phyloP scores from a whole-genome alignment of 148 eudicot species.

The Vaccinium darrowii region DNA sequence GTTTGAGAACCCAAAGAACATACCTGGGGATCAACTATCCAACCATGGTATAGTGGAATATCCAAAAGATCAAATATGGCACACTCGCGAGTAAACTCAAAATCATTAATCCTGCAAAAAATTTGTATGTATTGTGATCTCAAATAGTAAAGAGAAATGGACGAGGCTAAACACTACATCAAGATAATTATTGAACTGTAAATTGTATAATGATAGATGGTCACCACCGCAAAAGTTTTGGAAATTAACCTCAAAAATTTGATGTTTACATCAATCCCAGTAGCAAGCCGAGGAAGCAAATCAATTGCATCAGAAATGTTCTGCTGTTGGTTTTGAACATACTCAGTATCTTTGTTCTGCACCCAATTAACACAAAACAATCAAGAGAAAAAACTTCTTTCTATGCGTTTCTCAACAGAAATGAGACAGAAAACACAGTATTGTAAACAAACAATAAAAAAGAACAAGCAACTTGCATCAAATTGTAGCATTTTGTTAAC shows the following conservation, averaged over 20 bases:
- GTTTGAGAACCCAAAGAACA: slow-evolving; percentile 11
- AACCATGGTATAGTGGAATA: slow-evolving; percentile 93
- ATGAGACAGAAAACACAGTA: background rate
- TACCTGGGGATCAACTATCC: slow-evolving; percentile 99
- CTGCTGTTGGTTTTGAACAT: slow-evolving; percentile 80
- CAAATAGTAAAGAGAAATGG: background rate
- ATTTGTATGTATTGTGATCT: background rate
- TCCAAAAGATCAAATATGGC: slow-evolving; percentile 92
- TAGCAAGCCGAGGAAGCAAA: slow-evolving; percentile 85
- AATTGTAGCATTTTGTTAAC: background rate
- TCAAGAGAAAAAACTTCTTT: background rate
- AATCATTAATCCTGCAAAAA: slow-evolving; percentile 79
- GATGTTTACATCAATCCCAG: slow-evolving; percentile 96
- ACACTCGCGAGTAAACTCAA: slow-evolving; percentile 94
- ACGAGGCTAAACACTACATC: background rate
- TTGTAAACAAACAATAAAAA: background rate
- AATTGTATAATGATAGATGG: background rate
- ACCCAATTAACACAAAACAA: slow-evolving; percentile 21
- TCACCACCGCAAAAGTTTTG: background rate
- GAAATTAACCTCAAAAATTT: slow-evolving; percentile 68
- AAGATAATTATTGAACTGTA: background rate
- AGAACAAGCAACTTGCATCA: background rate
- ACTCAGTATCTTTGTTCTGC: slow-evolving; percentile 86
- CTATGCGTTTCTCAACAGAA: background rate
- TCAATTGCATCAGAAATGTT: slow-evolving; percentile 92